Base-by-base conservation (phyloP, 495 filamentous ascomycete species). In the Neurospora sp. region DNA sequence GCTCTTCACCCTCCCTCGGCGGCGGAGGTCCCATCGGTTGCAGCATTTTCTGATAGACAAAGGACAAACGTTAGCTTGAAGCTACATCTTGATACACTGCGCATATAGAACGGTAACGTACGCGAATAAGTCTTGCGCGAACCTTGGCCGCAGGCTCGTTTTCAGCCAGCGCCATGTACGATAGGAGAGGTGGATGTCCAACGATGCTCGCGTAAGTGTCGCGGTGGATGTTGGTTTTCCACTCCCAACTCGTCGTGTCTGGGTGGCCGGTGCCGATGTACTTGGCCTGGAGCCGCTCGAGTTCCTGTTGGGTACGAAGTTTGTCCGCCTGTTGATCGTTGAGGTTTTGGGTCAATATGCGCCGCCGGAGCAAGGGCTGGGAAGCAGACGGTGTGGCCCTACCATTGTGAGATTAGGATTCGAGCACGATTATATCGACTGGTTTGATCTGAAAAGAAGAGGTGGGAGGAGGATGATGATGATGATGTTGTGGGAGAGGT, bases 241-340 rank as follows among this genome's bases (percentile, higher is more conserved):
- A 99, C 84, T 99, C 96, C 89, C 87, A 94, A 78, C 92, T 94
- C 17, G 96, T 98, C 9, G 96, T 98, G 84, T 99, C 96, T 69
- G 96, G 93, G 82, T 98, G 94, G n/a, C 96, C 96, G 12, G 94
- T 98, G 79, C 96, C 96, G 78, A 99, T 85, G 84, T 96, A 96
- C 69, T 94, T 94, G 76, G 93, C 88, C 83, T 99, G 96, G 12
- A 98, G 92, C 74, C 92, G 89, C 83, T 98, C 96, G 77, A 99
- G 95, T 79, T 98, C 96, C 82, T 98, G 96, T 72, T 94, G 91
- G 16, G 94, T 94, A 81, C 96, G 94, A 74, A 98, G 92, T 85
- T 99, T 99, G 87, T 99, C 96, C 77, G 96, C 96, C 96, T 88
- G 41, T 70, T 38, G 40, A 10, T 53, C 40, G 48, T 45, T 37